Evolutionary conservation across 495 filamentous ascomycete species (phyloP), one percentile per base, ranked within the genome.

Genomic region (Halenospora varia): DNA sequence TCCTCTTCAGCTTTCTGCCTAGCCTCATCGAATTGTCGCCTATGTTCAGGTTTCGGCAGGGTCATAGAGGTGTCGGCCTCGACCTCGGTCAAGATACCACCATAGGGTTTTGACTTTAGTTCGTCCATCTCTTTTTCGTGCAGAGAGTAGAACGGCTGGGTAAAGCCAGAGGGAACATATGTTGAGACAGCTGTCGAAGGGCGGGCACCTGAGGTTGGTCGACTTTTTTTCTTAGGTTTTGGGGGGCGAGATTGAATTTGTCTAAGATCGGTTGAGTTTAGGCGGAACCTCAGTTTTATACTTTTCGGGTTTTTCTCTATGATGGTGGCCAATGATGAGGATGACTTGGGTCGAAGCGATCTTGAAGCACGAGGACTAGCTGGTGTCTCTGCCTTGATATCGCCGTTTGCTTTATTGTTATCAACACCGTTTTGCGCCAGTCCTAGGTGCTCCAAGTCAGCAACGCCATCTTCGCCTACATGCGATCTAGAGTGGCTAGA

Each of bases 51-150:
- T 44, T 83, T 80, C 1, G 94, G 95, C 44, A 96, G 77, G 0
- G 93, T 97, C 62, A 87, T 89, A 0, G 86, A 82, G 0, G 95
- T 98, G 63, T 97, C 91, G 1, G 93, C 91, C 66, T 98, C 94
- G 10, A 82, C 78, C 70, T 97, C 92, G 1, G 80, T 86, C 39
- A 98, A 73, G 42, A 97, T 96, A 9, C 94, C 94, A 45, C 94
- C 95, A 65, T 97, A 98, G 1, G 95, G 94, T 68, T 96, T 98
- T 15, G 86, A 87, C 67, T 95, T 96, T 10, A 81, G 71, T 62
- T 97, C 92, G 60, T 97, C 94, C 26, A 82, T 85, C 56, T 96
- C 92, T 46, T 88, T 88, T 57, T 96, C 91, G 58, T 86, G 83
- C 59, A 96, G 89, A 1, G 88, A 85, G 66, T 92, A 92, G 63